Evolutionary conservation across 768 basidiomycete genomes (phyloP), one percentile per base, ranked within the genome.

Genomic region (Boletus barrowsii): DNA sequence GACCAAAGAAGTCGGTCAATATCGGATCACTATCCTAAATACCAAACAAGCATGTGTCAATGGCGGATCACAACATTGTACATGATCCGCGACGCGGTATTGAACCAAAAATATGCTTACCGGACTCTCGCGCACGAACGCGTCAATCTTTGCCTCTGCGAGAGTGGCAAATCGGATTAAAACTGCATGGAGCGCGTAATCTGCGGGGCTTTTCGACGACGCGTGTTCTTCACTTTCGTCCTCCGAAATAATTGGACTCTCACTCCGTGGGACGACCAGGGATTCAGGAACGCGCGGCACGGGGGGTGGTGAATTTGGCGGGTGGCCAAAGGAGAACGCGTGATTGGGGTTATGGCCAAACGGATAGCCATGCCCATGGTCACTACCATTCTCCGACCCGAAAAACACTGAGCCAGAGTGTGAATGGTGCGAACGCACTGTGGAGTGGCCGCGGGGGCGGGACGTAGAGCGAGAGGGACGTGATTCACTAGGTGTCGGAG

Each of bases 181-280:
- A 7, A 95, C 81, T 0, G 91, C 90, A 64, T 92, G 90, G 13
- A 95, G 73, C 2, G 93, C 93, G 62, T 88, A 94, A 62, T 95
- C 93, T 0, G 87, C 85, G 2, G 93, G 92, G 11, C 88, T 91
- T 65, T 84, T 88, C 0, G 88, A 87, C 46, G 88, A 86, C 62
- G 82, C 78, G 20, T 80, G 72, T 13, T 60, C 57, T 44, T 86
- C 77, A 63, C 83, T 83, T 61, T 88, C 87, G 13, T 88, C 88
- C 42, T 83, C 79, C 14, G 84, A 83, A 4, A 75, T 62, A 17
- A 68, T 62, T 3, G 81, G 78, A 2, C 82, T 80, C 42, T 84
- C 85, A 51, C 80, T 80, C 29, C 79, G 63, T 17, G 73, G 63
- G 17, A 74, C 73, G 3, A 81, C 76, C 60, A 83, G 81, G 10